Evolutionary conservation across 1,284 basidiomycete genomes (phyloP).

Genomic region (Uromyces viciae-fabae): DNA sequence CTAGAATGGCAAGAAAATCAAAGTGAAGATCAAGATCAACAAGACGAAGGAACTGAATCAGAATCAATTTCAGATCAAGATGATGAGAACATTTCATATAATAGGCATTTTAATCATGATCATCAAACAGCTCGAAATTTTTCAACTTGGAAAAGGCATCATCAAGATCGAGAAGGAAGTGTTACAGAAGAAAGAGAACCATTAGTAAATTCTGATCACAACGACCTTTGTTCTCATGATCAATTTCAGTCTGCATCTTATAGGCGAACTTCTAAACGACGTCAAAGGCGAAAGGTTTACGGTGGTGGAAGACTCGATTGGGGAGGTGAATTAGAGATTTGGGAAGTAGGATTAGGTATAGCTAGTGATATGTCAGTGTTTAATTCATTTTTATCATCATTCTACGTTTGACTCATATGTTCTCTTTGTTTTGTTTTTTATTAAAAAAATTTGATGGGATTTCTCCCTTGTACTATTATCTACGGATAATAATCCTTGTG

Average conservation of each 20-base stretch:
- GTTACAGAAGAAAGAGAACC: neutral
- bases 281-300: conserved; percentile 37
- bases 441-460: too few species aligned
- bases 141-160: neutral
- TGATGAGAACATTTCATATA: neutral
- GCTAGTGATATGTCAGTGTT: conserved; percentile 34
- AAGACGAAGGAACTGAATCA: neutral
- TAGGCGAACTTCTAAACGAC: neutral
- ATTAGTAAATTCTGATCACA: neutral
- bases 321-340: conserved; percentile 43
- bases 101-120: neutral
- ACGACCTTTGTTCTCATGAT: neutral
- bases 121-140: neutral
- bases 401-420: neutral
- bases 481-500: neutral
- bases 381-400: neutral
- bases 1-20: neutral
- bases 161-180: neutral
- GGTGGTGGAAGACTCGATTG: conserved; percentile 41
- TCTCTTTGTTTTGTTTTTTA: neutral
- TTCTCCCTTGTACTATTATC: neutral
- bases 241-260: neutral
- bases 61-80: conserved; percentile 13
- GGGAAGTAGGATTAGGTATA: conserved; percentile 39
- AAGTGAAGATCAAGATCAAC: neutral